Base-by-base conservation (phyloP, 352 stramenopile genomes). In the Pythium apleroticum region DNA sequence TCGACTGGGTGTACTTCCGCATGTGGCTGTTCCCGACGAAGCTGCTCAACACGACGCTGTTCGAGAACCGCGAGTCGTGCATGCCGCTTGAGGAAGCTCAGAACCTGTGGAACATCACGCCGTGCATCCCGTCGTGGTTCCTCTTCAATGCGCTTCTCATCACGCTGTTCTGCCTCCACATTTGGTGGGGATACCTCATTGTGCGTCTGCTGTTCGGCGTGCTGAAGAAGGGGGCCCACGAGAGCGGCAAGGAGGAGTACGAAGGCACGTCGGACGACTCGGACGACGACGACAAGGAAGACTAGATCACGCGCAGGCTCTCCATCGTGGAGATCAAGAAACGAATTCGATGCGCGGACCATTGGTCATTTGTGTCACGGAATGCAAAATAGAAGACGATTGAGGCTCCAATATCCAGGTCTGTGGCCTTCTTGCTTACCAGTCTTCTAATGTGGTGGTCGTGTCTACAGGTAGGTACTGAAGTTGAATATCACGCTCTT, bases 21-120 rank as follows among this genome's bases (percentile, higher is more conserved):
- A 84, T 96, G 71, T 97, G 89, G 73, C 70, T 91, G 53, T 97
- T 85, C 76, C 86, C 89, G 24, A 78, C 72, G 46, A 93, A 93
- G 69, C 55, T 94, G 15, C 69, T 97, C 12, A 91, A 93, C 65
- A 82, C 86, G 71, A 87, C 84, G 19, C 31, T 89, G 27, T 72
- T 91, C 27, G 81, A 95, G 71, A 84, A 77, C 49, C 83, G 84
- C 54, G 81, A 93, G 76, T 78, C 85, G 28, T 89, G 70, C 49
- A 90, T 93, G 83, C 75, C 80, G 56, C 76, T 88, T 35, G 78
- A 74, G 11, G 71, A 86, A 22, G 85, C 87, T n/a, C 80, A 86
- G 58, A 78, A 93, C 68, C 83, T 86, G 31, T 84, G 71, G 48
- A 81, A 84, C 25, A 58, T 93, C 22, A 89, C 89, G 52, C 84